Percentiles rank a stretch among this genome's conserved stretches.
phyloP scores from a whole-genome alignment of 2,329 filamentous ascomycete species.

The Paraphaeosphaeria minitans region DNA sequence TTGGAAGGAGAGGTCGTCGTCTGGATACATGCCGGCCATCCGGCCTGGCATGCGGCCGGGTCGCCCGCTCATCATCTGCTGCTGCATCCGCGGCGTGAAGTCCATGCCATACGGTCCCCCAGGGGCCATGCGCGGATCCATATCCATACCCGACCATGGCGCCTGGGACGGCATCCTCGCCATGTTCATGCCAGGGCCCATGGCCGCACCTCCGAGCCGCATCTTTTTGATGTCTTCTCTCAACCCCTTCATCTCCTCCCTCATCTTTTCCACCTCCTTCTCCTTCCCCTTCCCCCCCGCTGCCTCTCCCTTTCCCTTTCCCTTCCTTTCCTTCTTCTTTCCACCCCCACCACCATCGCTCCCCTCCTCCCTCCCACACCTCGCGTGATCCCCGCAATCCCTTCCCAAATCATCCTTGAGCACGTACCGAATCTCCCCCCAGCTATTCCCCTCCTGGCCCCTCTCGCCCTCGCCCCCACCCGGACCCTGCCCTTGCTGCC shows the following conservation, averaged over 20 bases:
- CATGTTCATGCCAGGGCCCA: not conserved
- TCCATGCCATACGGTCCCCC: conserved; percentile 16
- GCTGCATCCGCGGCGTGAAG: conserved; percentile 11
- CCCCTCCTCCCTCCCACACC: conserved; percentile 17
- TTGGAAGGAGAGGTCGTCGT: conserved; percentile 16
- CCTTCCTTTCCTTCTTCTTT: too few relatives aligned
- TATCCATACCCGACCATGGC: not conserved
- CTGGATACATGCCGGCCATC: conserved; percentile 8
- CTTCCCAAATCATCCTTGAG: conserved; percentile 31
- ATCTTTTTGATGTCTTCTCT: not conserved
- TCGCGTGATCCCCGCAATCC: conserved; percentile 33
- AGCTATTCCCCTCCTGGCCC: conserved; percentile 6
- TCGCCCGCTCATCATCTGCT: conserved; percentile 9
- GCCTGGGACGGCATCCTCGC: not conserved
- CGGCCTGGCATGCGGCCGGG: conserved; percentile 5
- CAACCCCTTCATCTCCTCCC: conserved; percentile 10
- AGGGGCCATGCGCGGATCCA: conserved; percentile 17
- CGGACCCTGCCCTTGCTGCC: conserved; percentile 13
- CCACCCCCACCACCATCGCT: conserved; percentile 2
- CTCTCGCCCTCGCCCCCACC: conserved; percentile 7
- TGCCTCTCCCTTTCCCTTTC: conserved; percentile 5
- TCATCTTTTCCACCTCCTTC: conserved; percentile 13
- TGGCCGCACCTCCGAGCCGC: not conserved
- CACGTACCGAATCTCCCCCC: conserved; percentile 35
- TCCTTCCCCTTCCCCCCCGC: not conserved